Evolutionary conservation across 768 basidiomycete species (phyloP).

Genomic region (Amyloporia xantha): DNA sequence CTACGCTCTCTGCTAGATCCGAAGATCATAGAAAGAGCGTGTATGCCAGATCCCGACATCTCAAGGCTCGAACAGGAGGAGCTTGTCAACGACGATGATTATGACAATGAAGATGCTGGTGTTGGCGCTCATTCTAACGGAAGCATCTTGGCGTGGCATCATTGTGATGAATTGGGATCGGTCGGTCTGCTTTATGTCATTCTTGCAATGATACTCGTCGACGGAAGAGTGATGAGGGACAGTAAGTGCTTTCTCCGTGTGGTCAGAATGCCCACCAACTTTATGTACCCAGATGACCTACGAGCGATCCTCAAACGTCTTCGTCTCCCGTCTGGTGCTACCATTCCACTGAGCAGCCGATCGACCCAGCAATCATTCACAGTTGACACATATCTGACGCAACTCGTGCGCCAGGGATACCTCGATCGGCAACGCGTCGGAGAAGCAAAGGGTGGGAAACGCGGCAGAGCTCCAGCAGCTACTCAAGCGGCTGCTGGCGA

Average conservation of each 20-base stretch:
- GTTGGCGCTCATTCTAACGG: conserved; percentile 46
- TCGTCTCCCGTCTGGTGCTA: conserved; percentile 43
- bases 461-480: conserved; percentile 43
- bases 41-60: conserved; percentile 37
- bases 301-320: conserved; percentile 64
- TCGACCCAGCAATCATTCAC: conserved; percentile 45
- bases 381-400: conserved; percentile 60
- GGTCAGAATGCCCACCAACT: not conserved
- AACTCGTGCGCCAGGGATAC: conserved; percentile 66
- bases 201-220: conserved; percentile 78
- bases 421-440: conserved; percentile 61
- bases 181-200: conserved; percentile 78
- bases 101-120: conserved; percentile 45
- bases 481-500: conserved; percentile 32
- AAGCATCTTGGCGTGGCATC: conserved; percentile 69
- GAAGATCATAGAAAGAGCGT: conserved; percentile 54
- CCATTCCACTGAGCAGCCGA: conserved; percentile 45
- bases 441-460: conserved; percentile 41
- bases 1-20: conserved; percentile 69
- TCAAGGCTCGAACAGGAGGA: conserved; percentile 45
- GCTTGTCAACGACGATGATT: conserved; percentile 42
- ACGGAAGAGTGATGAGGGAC: conserved; percentile 67
- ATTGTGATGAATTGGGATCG: conserved; percentile 55
- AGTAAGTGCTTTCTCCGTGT: conserved; percentile 38
- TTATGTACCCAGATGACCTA: conserved; percentile 54